Conservation (phyloP, 768 basidiomycete species). For the Leccinum fibrillosum region DNA sequence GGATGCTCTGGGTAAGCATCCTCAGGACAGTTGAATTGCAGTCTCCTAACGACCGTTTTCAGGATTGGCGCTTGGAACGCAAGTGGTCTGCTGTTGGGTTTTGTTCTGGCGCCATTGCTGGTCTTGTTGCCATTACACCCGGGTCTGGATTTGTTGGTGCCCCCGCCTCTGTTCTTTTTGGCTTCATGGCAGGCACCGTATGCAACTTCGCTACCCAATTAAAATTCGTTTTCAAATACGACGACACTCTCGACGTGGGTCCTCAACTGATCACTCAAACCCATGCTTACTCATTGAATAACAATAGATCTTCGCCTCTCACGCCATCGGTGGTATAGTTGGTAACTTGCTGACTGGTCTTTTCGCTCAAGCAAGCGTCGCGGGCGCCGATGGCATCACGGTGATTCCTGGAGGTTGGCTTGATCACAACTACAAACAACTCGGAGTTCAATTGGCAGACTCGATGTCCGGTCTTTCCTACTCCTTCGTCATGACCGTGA, state of each 20-base stretch:
- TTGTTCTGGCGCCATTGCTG: slow-evolving; percentile 91
- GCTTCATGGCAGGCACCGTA: slow-evolving; percentile 74
- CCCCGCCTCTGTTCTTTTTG: slow-evolving; percentile 82
- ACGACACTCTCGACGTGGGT: slow-evolving; percentile 77
- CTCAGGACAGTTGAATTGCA: background rate
- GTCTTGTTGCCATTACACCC: slow-evolving; percentile 89
- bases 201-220: slow-evolving; percentile 97
- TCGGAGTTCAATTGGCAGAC: slow-evolving; percentile 83
- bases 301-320: slow-evolving; percentile 81
- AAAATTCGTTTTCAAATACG: slow-evolving; percentile 76
- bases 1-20: slow-evolving; percentile 79
- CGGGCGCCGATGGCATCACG: slow-evolving; percentile 73
- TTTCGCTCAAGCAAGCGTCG: slow-evolving; percentile 80
- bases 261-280: background rate
- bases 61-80: slow-evolving; percentile 89
- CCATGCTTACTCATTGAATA: background rate
- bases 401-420: slow-evolving; percentile 82
- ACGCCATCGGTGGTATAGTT: slow-evolving; percentile 73
- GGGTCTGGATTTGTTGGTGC: slow-evolving; percentile 78
- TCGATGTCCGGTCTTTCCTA: slow-evolving; percentile 63
- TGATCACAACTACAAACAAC: slow-evolving; percentile 75
- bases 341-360: slow-evolving; percentile 84
- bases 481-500: slow-evolving; percentile 73
- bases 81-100: slow-evolving; percentile 95
- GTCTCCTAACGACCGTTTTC: background rate